Conservation (phyloP, 306 rosid genomes). For the Carpinus viminea region DNA sequence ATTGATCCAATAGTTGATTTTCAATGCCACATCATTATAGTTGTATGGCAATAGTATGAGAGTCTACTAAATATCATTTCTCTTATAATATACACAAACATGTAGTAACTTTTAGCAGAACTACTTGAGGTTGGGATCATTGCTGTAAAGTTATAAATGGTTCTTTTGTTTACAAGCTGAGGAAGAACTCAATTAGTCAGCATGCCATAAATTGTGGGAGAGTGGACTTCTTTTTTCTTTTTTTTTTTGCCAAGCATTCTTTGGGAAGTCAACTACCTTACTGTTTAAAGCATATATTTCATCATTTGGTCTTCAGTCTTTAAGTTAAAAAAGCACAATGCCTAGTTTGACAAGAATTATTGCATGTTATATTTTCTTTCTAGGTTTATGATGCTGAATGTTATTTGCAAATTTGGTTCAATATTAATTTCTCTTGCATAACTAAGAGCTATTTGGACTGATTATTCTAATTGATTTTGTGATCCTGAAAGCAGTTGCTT, state of each 20-base stretch:
- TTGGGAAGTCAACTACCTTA: background rate
- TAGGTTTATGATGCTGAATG: slow-evolving; percentile 20
- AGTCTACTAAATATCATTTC: no score
- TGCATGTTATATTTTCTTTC: slow-evolving; percentile 11
- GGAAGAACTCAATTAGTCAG: background rate
- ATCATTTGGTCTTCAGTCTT: slow-evolving; percentile 6
- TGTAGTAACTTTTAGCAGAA: background rate
- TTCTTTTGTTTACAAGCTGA: background rate
- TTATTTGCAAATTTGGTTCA: slow-evolving; percentile 23
- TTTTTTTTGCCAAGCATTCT: background rate
- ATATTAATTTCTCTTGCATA: slow-evolving; percentile 13
- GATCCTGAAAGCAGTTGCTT: slow-evolving; percentile 25
- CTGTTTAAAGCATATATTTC: background rate
- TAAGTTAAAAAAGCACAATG: slow-evolving; percentile 10
- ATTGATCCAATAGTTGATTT: no score
- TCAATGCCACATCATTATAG: no score
- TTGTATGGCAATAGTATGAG: no score
- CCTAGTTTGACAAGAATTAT: slow-evolving; percentile 10
- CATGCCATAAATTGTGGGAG: background rate
- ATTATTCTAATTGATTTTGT: slow-evolving; percentile 20
- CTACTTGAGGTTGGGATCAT: background rate
- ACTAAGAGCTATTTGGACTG: slow-evolving; percentile 33
- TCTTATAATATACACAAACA: background rate
- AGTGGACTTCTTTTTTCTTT: background rate
- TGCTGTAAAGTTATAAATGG: background rate